Percentiles rank a stretch among this genome's conserved stretches.
Evolutionary conservation across 23 red algal species (phyloP).

Genomic region (Pyropia yezoensis): DNA sequence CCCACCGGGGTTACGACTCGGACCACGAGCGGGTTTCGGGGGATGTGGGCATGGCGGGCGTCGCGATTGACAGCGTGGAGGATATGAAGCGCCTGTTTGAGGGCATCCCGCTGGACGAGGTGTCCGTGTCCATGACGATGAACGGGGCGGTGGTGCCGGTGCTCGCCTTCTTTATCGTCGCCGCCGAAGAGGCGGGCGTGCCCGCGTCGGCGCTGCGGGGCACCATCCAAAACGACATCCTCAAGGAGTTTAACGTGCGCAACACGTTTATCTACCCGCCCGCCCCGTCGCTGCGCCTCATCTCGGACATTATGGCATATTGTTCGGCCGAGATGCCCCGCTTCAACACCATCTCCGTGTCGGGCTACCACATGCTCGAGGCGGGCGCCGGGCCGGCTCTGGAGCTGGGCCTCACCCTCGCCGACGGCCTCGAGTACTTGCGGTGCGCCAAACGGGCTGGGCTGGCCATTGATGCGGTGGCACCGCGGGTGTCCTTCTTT

Average conservation of each 20-base stretch:
- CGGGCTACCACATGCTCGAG: slow-evolving; percentile 61
- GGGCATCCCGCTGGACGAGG: slow-evolving; percentile 28
- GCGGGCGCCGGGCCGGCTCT: slow-evolving; percentile 27
- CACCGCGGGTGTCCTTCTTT: slow-evolving; percentile 41
- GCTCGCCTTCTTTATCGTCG: slow-evolving; percentile 40
- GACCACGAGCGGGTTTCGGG: slow-evolving; percentile 32
- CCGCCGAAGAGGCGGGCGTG: slow-evolving; percentile 36
- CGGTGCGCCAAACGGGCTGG: slow-evolving; percentile 12
- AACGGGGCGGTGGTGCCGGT: slow-evolving; percentile 59
- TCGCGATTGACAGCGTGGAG: slow-evolving; percentile 36
- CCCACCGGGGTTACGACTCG: slow-evolving; percentile 52
- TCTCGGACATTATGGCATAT: slow-evolving; percentile 38
- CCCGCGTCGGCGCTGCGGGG: slow-evolving; percentile 4
- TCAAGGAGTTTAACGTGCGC: slow-evolving; percentile 62
- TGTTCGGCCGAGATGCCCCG: slow-evolving; percentile 19
- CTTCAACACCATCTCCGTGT: slow-evolving; percentile 48
- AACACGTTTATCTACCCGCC: slow-evolving; percentile 59
- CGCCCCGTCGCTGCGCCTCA: slow-evolving; percentile 29
- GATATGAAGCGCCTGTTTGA: slow-evolving; percentile 43
- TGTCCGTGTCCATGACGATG: slow-evolving; percentile 64
- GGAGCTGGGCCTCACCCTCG: slow-evolving; percentile 38
- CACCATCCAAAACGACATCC: slow-evolving; percentile 60
- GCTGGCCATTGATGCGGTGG: slow-evolving; percentile 19
- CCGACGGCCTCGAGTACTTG: slow-evolving; percentile 48
- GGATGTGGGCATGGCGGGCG: slow-evolving; percentile 49